Base-by-base conservation (phyloP, 2,329 filamentous ascomycete genomes). In the Neofusicoccum ribis region DNA sequence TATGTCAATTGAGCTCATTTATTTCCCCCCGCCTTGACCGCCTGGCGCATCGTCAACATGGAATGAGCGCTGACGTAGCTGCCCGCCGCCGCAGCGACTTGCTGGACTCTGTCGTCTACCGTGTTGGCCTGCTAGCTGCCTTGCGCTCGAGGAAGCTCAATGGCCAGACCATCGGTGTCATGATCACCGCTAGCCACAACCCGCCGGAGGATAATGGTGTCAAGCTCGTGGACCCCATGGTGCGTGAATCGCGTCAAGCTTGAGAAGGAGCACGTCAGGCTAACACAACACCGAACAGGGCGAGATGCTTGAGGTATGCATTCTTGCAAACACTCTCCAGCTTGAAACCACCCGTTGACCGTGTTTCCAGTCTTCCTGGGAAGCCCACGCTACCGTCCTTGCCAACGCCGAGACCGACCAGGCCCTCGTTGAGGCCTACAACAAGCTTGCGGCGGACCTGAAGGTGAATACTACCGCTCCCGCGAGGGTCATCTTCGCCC, bases 151-250 rank as follows among this genome's bases (percentile, higher is more conserved):
- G 92, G 76, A 96, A 95, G 80, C 87, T 96, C 72, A 89, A 90
- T 77, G 90, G 93, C 69, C 91, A 96, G 82, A 90, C 92, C 72
- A 96, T 99, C 74, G 95, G 95, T 74, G 90, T 99, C 70, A 89
- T 89, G 87, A 83, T 89, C 61, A 89, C 87, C 20, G 87, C 87
- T 20, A 88, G 85, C 70, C 86, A 88, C 77, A 89, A 89, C 68
- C 86, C 87, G 31, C 84, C 86, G 31, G 79, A 84, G 69, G 86
- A 89, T 71, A 89, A 89, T 72, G 87, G 87, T 17, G 89, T 89
- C 72, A 89, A 89, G 79, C 88, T 99, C 71, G 92, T 99, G 68
- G 95, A 99, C 78, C 95, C 95, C 12, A 91, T 96, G 89, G 86
- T 88, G 74, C 52, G 80, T 72, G 44, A n/a, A 31, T 36, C 66